A percentile compares a stretch with the other conserved stretches of the same genome.
phyloP scores from a whole-genome alignment of 495 filamentous ascomycete species.

The Trichoderma reesei region DNA sequence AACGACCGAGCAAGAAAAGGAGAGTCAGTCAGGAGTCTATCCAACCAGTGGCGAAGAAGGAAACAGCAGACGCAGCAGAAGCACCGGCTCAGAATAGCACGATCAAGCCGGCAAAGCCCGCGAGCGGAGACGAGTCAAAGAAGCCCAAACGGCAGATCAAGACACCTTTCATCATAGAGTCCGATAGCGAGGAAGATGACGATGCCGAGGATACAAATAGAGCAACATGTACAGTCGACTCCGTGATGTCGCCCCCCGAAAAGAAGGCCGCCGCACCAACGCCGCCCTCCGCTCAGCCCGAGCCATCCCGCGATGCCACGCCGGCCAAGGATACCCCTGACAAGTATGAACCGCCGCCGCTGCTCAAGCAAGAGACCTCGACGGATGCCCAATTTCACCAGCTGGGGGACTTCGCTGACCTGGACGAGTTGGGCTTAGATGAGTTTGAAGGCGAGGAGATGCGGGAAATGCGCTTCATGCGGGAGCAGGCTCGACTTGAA shows the following conservation, averaged over 20 bases:
- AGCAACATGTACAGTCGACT: background rate
- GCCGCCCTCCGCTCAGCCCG: background rate
- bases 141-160: conserved; percentile 15
- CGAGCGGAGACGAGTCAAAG: background rate
- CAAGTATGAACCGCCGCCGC: conserved; percentile 20
- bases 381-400: conserved; percentile 43
- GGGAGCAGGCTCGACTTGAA: conserved; percentile 52
- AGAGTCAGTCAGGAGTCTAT: conserved; percentile 18
- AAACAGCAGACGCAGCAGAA: background rate
- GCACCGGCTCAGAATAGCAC: background rate
- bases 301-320: background rate
- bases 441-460: conserved; percentile 51
- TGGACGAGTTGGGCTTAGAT: conserved; percentile 40
- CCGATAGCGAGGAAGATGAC: conserved; percentile 57
- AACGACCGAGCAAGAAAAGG: conserved; percentile 19
- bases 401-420: conserved; percentile 56
- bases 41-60: background rate
- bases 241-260: background rate
- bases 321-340: background rate
- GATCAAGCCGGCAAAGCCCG: background rate
- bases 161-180: conserved; percentile 58
- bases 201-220: conserved; percentile 13
- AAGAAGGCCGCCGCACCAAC: background rate
- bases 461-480: conserved; percentile 49
- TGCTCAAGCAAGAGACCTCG: conserved; percentile 40